Evolutionary conservation across 2,329 filamentous ascomycete species (phyloP), one percentile per base, ranked within the genome.

Genomic region (Colletotrichum chrysophilum): DNA sequence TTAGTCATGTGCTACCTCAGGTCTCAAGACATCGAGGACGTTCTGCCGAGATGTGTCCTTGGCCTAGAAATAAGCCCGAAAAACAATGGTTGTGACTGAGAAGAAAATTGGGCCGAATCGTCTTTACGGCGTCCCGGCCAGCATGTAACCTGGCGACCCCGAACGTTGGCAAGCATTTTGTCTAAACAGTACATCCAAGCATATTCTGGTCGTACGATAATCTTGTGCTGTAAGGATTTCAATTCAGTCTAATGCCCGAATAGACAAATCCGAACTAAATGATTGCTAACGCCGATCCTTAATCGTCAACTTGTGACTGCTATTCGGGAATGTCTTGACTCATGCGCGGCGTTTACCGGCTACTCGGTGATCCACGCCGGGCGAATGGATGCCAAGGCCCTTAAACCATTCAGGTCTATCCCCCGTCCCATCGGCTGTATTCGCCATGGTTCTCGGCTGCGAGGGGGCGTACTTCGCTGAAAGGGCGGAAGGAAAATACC

Each of bases 21-120:
- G n/a, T 52, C 43, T 52, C 43, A 52, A 52, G 8, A 2, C 4
- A 12, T 52, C 10, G 1, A 21, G n/a, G 3, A 52, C n/a, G 43
- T 13, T 52, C 43, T 52, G n/a, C n/a, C 3, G n/a, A 14, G n/a
- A 21, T 13, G 7, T 52, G 10, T 13, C 43, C 43, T 52, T 7
- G 43, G 12, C n/a, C 0, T 21, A 7, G 10, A 13, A 52, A 13
- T 21, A 0, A 4, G 43, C n/a, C 3, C 2, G n/a, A 52, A 4
- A 52, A 24, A 24, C 5, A 52, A 21, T 52, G 12, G 10, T 24
- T 13, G 5, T 48, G 38, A 12, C n/a, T 52, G 4, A 2, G 43
- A 48, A 48, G n/a, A 12, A 48, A n/a, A 10, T 10, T 52, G 10
- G n/a, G 43, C 43, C 18, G 10, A 48, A 7, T 13, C 18, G 3